These are phyloP conservation scores for Stygiomarasmius scandens DNA, from an alignment of 1,284 basidiomycete species.

Conservation along the genomic window DNA sequence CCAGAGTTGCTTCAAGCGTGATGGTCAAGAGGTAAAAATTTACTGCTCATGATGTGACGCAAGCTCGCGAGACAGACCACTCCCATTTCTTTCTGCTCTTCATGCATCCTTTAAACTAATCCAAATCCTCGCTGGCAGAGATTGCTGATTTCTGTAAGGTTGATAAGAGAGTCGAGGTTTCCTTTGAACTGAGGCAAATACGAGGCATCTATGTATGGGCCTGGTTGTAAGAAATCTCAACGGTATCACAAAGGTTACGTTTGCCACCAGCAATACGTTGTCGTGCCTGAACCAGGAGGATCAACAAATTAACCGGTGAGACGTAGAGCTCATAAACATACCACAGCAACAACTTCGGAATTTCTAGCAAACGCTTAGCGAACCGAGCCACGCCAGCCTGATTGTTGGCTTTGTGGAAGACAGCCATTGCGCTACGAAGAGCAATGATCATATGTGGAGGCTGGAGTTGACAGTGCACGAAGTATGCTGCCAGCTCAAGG, in stretches of 20 bases:
- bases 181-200: conserved; percentile 92
- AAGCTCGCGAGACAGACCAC: no score
- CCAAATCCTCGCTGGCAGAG: no score
- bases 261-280: conserved; percentile 93
- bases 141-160: conserved; percentile 82
- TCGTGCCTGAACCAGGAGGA: conserved; percentile 61
- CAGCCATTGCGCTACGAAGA: conserved; percentile 88
- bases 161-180: conserved; percentile 68
- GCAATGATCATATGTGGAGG: conserved; percentile 91
- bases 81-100: no score
- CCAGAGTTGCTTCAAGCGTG: no score
- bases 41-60: no score
- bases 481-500: conserved; percentile 96
- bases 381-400: conserved; percentile 91
- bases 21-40: no score
- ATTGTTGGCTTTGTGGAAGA: conserved; percentile 93
- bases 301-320: conserved; percentile 12
- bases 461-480: conserved; percentile 92
- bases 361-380: conserved; percentile 87
- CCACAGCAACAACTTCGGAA: conserved; percentile 87
- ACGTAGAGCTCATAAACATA: conserved; percentile 38
- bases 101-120: no score
- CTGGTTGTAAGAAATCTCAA: conserved; percentile 96
- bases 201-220: conserved; percentile 92
- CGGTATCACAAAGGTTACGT: conserved; percentile 90